Evolutionary conservation across 2,329 filamentous ascomycete species (phyloP), one percentile per base, ranked within the genome.

Genomic region (Sporothrix variecibatus): DNA sequence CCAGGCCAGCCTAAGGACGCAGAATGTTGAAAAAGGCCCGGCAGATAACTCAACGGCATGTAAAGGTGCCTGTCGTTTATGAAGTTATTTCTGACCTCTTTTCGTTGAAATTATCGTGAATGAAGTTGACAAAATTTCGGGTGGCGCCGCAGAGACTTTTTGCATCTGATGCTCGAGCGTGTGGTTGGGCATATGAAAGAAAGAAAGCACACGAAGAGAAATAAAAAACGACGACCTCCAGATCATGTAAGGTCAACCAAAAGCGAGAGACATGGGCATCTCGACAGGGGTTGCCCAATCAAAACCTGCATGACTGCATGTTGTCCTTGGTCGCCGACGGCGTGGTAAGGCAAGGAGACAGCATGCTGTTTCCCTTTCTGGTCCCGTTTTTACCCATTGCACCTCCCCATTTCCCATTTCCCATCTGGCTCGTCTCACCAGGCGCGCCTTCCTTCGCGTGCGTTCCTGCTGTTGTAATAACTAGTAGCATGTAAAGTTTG

Each of bases 211-310:
- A 9, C 6, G 12, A 43, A 43, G 1, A 15, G 40, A 15, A 9
- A 15, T 2, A 20, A 60, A 28, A 26, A 43, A 7, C 9, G 43
- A n/a, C n/a, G 26, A 8, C 26, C 2, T n/a, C 26, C 8, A n/a
- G 26, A 49, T 15, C 40, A n/a, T 15, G 46, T 51, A 20, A 62
- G 9, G 23, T 28, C 64, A 12, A 15, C 34, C 23, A 15, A 40
- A 71, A 46, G 26, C 23, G 20, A 43, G 28, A 17, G 28, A 67
- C 58, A 53, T 56, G 60, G 70, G 31, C 40, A 51, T 46, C 28
- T 56, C 71, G 49, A 68, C 49, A 56, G 71, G 71, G 71, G 71
- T 34, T 40, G 46, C 23, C 72, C 72, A 73, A 68, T 73, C 71
- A 72, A 58, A 38, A 12, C 56, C 58, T 28, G 28, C 38, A 40